Evolutionary conservation across 768 basidiomycete species (phyloP).

Genomic region (Favolaschia claudopus): DNA sequence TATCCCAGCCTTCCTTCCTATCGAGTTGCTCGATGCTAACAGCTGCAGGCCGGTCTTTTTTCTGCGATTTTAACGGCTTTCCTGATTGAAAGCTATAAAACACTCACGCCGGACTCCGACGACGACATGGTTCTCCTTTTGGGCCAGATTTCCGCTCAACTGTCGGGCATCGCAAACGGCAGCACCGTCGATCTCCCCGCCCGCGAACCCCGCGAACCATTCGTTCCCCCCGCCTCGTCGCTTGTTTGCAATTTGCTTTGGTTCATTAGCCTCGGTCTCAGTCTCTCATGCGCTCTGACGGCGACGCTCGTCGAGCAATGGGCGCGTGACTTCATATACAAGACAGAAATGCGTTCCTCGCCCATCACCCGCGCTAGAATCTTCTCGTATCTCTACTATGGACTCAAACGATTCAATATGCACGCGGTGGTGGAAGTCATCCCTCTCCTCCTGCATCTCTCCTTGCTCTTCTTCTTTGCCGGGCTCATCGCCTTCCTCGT

Average conservation of each 20-base stretch:
- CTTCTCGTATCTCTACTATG: neutral
- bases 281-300: constrained; percentile 1
- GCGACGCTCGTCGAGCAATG: constrained; percentile 1
- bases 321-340: neutral
- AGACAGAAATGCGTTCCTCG: neutral
- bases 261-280: constrained; percentile 1
- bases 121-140: neutral
- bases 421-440: neutral
- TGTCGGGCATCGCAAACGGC: neutral
- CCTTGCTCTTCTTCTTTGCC: constrained; percentile 4
- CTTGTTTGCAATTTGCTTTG: neutral
- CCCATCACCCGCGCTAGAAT: neutral
- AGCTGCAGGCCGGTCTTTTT: neutral
- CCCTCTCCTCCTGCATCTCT: constrained; percentile 2
- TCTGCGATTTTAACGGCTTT: constrained; percentile 10
- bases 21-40: neutral
- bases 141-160: neutral
- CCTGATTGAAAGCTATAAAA: constrained; percentile 9
- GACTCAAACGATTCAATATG: neutral
- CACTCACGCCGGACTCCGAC: neutral
- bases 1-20: neutral
- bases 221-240: neutral
- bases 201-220: neutral
- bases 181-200: neutral
- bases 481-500: constrained; percentile 3